Base-by-base conservation (phyloP, 108 stramenopile genomes). In the Cyclotella choctawhatcheeana region DNA sequence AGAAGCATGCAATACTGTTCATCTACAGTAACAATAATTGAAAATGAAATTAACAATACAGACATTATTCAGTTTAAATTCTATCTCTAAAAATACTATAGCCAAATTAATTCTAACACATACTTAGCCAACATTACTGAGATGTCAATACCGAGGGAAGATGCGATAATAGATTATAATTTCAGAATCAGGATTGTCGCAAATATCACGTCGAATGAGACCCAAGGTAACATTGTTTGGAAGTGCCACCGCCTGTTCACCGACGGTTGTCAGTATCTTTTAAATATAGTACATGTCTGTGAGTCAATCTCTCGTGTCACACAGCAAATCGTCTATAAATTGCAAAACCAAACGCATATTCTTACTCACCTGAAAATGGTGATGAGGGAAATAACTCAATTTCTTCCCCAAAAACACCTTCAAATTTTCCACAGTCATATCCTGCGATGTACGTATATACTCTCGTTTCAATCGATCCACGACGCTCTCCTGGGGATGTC, bases 381-480 rank as follows among this genome's bases (percentile, higher is more conserved):
- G 20, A 20, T 73, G 31, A 18, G 66, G 81, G 21, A 29, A 40
- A 53, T 82, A 71, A 12, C 56, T 16, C 40, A 86, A 58, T 52
- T 86, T 86, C 48, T 54, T 61, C 27, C 83, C 81, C 12, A 86
- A 55, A 64, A 86, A 86, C 55, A 79, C 63, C 61, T 84, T 84
- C 62, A 86, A 44, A 44, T 48, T 56, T 18, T 55, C 43, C 25
- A 86, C 34, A 1, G 76, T 82, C 32, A 82, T 68, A 52, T 84
- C 72, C 45, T 63, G 47, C 18, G 66, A 71, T 40, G 83, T 84
- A 17, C 77, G 40, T 12, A 86, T 58, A 63, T 70, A 73, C 58
- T 84, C 83, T 59, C 76, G 77, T 21, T 55, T 67, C 44, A 86
- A 72, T 32, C 73, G 22, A 20, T 72, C 81, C 14, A 86, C 81